Percentiles rank a stretch among this genome's conserved stretches.
Conservation (phyloP, 257 asterid species). For the Solanum medicagineum region DNA sequence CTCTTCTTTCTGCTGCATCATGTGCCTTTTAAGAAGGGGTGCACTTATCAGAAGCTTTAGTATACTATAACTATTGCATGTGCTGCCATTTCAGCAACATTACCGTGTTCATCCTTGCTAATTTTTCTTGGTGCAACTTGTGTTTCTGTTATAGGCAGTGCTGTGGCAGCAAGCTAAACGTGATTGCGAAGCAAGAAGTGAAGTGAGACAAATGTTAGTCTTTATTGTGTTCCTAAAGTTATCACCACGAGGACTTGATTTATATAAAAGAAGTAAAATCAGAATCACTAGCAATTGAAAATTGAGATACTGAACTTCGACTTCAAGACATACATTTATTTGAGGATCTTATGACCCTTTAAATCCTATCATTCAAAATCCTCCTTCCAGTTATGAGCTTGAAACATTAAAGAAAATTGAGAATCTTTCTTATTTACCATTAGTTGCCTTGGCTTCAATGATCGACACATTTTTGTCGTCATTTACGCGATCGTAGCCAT, state of each 20-base stretch:
- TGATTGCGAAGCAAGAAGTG: constrained; percentile 45
- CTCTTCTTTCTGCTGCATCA: too few species aligned
- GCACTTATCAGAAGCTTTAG: too few species aligned
- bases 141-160: constrained; percentile 82
- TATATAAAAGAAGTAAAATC: background rate
- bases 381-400: background rate
- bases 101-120: constrained; percentile 70
- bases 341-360: background rate
- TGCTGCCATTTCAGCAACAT: constrained; percentile 94
- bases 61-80: constrained; percentile 57
- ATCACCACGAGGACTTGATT: background rate
- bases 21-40: too few species aligned
- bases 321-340: background rate
- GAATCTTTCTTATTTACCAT: constrained; percentile 31
- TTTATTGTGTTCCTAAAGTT: background rate
- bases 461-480: constrained; percentile 86
- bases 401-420: background rate
- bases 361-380: background rate
- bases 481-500: constrained; percentile 85
- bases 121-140: constrained; percentile 43
- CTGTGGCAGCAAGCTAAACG: constrained; percentile 74
- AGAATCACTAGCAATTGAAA: background rate
- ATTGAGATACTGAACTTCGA: background rate
- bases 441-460: constrained; percentile 83
- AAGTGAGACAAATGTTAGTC: background rate